Conservation (phyloP, 345 rosid genomes). For the Salix caprea region DNA sequence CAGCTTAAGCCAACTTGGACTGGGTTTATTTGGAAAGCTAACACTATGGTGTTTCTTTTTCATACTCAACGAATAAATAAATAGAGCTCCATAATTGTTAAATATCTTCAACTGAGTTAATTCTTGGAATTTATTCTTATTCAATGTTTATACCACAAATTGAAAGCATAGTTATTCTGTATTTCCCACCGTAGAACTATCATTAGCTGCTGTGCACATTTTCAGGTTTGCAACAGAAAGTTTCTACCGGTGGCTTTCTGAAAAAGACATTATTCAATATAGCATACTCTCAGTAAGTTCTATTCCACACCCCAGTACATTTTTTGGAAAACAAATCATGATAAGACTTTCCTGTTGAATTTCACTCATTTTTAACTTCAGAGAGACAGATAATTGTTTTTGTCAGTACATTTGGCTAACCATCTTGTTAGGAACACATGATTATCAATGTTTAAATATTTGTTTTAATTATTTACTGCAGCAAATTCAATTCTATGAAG, state of each 20-base stretch:
- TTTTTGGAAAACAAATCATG: neutral
- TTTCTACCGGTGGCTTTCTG: constrained; percentile 60
- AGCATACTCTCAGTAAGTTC: constrained; percentile 72
- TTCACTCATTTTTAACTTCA: neutral
- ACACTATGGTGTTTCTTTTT: neutral
- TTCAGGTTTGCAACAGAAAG: constrained; percentile 81
- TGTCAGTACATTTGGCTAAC: neutral
- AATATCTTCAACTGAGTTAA: neutral
- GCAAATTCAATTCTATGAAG: constrained; percentile 64
- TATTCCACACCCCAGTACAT: neutral
- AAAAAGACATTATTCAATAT: constrained; percentile 58
- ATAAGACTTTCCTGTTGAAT: neutral
- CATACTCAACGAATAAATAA: neutral
- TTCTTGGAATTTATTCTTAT: neutral
- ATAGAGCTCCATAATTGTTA: neutral
- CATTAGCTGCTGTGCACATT: constrained; percentile 11
- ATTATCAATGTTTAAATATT: neutral
- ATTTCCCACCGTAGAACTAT: neutral
- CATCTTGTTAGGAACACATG: neutral
- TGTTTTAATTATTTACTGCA: constrained; percentile 24
- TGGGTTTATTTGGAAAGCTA: neutral
- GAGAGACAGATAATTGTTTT: neutral
- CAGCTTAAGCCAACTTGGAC: neutral
- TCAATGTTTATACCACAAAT: neutral
- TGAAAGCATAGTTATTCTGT: neutral